Evolutionary conservation across 495 filamentous ascomycete species (phyloP).

Genomic region (Xanthoparmelia taractica): DNA sequence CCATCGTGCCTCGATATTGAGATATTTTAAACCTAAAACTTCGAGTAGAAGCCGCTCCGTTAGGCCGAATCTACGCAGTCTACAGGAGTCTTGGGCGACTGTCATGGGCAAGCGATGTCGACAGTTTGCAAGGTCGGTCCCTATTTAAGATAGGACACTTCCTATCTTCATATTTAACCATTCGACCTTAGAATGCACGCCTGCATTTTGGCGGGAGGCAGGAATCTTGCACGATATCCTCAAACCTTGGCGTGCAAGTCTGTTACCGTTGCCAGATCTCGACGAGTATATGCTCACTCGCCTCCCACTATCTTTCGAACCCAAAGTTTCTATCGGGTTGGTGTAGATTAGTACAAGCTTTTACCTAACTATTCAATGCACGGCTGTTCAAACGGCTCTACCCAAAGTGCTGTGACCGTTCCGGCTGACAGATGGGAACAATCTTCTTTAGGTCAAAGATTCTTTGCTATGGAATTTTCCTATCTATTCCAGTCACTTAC

Average conservation of each 20-base stretch:
- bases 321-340: background rate
- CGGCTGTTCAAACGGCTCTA: background rate
- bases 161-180: background rate
- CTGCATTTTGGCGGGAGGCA: background rate
- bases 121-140: background rate
- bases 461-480: background rate
- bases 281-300: background rate
- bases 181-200: background rate
- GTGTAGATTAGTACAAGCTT: too few relatives aligned
- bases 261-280: background rate
- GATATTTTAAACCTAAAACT: background rate
- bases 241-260: background rate
- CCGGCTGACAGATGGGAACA: background rate
- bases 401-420: background rate
- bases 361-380: background rate
- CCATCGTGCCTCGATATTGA: background rate
- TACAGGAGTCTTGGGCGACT: background rate
- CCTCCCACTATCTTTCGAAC: background rate
- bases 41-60: background rate
- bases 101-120: background rate
- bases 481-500: background rate
- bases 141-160: background rate
- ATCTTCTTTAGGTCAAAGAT: background rate
- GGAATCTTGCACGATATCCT: background rate
- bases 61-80: background rate